These are phyloP conservation scores for Mortierella sp. DNA, from an alignment of 371 early-diverging fungal species.

Conservation along the genomic window DNA sequence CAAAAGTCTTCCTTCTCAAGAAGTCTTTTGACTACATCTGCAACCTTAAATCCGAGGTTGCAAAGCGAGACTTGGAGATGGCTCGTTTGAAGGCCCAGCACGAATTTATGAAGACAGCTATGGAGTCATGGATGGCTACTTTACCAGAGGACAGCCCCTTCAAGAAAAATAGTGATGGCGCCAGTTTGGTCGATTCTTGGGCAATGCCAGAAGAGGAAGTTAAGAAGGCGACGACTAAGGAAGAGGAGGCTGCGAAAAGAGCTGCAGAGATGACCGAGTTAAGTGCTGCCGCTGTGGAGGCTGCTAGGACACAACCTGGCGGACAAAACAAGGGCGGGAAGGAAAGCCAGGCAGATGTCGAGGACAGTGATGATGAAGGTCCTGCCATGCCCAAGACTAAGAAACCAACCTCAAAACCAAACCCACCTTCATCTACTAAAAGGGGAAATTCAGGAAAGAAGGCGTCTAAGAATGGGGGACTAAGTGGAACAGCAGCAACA, in stretches of 20 bases:
- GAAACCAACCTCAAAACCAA: constrained; percentile 18
- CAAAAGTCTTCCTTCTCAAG: constrained; percentile 70
- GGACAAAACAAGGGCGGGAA: constrained; percentile 46
- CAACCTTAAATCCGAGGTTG: constrained; percentile 63
- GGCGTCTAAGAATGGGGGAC: constrained; percentile 9
- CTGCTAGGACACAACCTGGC: constrained; percentile 38
- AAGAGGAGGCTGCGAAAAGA: constrained; percentile 17
- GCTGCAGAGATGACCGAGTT: constrained; percentile 40
- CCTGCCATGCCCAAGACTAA: constrained; percentile 17
- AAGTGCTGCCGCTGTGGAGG: constrained; percentile 54
- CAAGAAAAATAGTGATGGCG: constrained; percentile 7
- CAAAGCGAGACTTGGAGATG: constrained; percentile 62
- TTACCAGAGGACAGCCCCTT: constrained; percentile 40
- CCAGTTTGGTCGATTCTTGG: constrained; percentile 32
- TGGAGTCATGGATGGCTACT: constrained; percentile 38
- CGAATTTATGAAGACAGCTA: constrained; percentile 36
- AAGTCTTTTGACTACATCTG: constrained; percentile 73
- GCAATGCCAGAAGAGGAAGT: constrained; percentile 28
- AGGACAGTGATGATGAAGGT: constrained; percentile 46
- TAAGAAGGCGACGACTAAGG: constrained; percentile 26
- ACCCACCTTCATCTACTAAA: constrained; percentile 3
- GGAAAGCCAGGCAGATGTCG: constrained; percentile 38
- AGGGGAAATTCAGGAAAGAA: constrained; percentile 1
- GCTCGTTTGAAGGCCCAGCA: constrained; percentile 61
- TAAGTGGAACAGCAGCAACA: background rate